Evolutionary conservation across 2,329 filamentous ascomycete species (phyloP), one percentile per base, ranked within the genome.

Genomic region (Microthyrium microscopicum): DNA sequence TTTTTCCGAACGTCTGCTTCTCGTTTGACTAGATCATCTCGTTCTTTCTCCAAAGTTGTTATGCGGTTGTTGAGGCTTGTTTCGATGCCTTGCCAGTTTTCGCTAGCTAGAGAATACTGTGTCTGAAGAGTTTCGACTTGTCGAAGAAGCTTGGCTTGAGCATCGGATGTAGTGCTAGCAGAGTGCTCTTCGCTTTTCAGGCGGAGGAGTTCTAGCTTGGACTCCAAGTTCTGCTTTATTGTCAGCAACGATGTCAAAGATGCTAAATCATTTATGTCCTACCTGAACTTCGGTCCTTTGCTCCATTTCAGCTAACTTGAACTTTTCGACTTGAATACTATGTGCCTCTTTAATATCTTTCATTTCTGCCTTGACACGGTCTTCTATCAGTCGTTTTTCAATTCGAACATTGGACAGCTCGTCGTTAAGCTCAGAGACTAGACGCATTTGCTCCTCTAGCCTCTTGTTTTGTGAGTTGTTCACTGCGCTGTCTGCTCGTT

Each of bases 41-140:
- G 73, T 53, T 98, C 91, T 50, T 79, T 89, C 52, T 98, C 89
- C 7, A 95, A 62, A 31, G 63, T 76, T 4, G 75, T 67, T 8
- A 89, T 67, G 37, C 85, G 72, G 16, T 81, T 73, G 32, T 87
- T 68, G 20, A 98, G 58, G 3, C 81, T 91, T 7, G 79, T 72
- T 54, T 98, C 87, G 40, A 98, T 91, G 1, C 84, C 82, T 50
- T 94, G 85, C 89, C 91, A 98, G 46, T 98, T 98, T 48, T 92
- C 83, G 44, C 82, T 89, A 1, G 89, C 89, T 35, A 91, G 75
- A 1, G 84, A 75, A 55, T 98, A 93, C 52, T 98, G 91, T 5
- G 81, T 89, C 54, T 98, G 89, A 24, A 98, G 59, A 1, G 82
- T 94, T 58, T 98, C 89, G 34, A 98, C 79, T 55, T 98, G 91